Base-by-base conservation (phyloP, 176 grass and related monocot species). In the Leersia perrieri region DNA sequence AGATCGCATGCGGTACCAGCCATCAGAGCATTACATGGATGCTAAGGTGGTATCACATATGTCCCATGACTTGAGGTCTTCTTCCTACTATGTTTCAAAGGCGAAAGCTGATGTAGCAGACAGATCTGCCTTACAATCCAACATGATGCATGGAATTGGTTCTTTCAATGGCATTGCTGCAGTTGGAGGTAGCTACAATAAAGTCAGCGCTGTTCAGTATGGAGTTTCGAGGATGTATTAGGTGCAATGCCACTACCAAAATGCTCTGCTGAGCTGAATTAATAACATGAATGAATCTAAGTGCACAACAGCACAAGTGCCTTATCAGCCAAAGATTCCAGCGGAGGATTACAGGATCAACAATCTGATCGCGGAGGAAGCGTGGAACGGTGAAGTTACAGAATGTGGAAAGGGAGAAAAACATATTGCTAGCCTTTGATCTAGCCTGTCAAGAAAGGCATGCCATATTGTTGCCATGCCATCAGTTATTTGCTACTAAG, bases 211-310 rank as follows among this genome's bases (percentile, higher is more conserved):
- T 83, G 87, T 80, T 80, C 94, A 97, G 40, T 92, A 90, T 69
- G 90, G 85, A 73, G 77, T 92, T 82, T 94, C 95, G 18, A 92
- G 90, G 83, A 97, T 94, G 95, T 90, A 94, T 67, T 94, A 92
- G 63, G 72, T 72, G 61, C 78, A 76, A 63, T 66, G 16, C 53
- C 18, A 70, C 42, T 66, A 82, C 74, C 49, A 41, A 78, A 63
- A 69, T 78, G 55, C 74, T 78, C 38, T 28, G 64, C 26, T 74
- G 51, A 69, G 57, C 74, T 60, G 58, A 85, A 84, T 30, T 33
- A 86, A 71, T 75, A 85, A 82, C 47, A 14, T 55, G 60, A 77
- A 66, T 27, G 60, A 61, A 51, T 73, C 31, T 11, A 81, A 72
- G 68, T 70, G 51, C 73, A 71, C 31, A n/a, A 36, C 68, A 22